Percentiles rank a stretch among this genome's conserved stretches.
phyloP scores from a whole-genome alignment of 2,329 filamentous ascomycete genomes.

The Achaetomium macrosporum region DNA sequence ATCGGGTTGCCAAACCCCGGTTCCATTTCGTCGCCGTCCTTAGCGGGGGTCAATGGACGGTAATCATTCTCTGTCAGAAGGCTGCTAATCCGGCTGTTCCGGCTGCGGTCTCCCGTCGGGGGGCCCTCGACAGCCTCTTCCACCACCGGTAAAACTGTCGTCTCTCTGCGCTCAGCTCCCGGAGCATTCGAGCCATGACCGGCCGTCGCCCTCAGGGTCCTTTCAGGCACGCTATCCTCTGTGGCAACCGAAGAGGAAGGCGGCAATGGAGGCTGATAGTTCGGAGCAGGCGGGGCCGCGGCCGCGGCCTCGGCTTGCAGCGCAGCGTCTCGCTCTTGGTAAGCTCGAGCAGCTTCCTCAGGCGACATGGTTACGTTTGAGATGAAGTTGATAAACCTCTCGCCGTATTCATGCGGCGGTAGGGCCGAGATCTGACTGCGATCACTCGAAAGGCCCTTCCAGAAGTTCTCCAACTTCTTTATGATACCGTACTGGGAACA shows the following conservation, averaged over 20 bases:
- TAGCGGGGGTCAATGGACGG: constrained; percentile 40
- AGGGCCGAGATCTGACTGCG: constrained; percentile 87
- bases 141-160: constrained; percentile 66
- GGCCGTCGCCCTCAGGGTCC: constrained; percentile 44
- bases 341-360: constrained; percentile 73
- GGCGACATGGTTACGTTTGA: constrained; percentile 82
- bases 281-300: constrained; percentile 40
- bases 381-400: constrained; percentile 91
- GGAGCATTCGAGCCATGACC: constrained; percentile 21
- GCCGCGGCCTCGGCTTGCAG: constrained; percentile 45
- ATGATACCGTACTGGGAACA: constrained; percentile 72
- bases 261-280: constrained; percentile 40
- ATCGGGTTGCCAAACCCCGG: constrained; percentile 32
- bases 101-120: constrained; percentile 57
- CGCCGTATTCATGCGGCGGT: constrained; percentile 83
- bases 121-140: constrained; percentile 80
- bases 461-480: constrained; percentile 94
- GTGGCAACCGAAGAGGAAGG: constrained; percentile 31
- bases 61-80: constrained; percentile 29
- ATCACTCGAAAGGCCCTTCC: constrained; percentile 84
- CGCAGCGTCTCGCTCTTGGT: constrained; percentile 50
- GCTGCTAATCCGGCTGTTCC: constrained; percentile 39
- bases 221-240: constrained; percentile 53
- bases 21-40: constrained; percentile 31
- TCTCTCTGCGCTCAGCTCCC: constrained; percentile 45